Evolutionary conservation across 345 rosid genomes (phyloP), one percentile per base, ranked within the genome.

Genomic region (Salix suchowensis): DNA sequence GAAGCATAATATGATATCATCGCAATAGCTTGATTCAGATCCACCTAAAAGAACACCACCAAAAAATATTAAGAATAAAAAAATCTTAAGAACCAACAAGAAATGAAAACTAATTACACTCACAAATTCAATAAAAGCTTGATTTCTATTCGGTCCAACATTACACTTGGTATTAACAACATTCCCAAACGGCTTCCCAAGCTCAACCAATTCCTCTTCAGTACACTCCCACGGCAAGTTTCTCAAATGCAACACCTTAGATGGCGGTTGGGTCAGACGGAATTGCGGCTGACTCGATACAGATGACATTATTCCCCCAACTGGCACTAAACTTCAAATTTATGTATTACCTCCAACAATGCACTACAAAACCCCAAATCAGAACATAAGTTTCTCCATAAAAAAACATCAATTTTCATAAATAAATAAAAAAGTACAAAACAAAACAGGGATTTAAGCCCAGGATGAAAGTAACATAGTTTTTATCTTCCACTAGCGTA

Each of bases 221-320:
- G 97, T 88, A 84, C 99, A 96, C 77, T 94, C 99, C 99, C 99
- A 96, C 0, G 99, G 99, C 87, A 96, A 84, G 85, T 96, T 96
- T 82, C 99, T 89, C 86, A 96, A 75, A 85, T 96, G 99, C 69
- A 96, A 91, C 83, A 96, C 98, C 92, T 96, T 96, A 1, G 99
- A 94, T 2, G 99, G 99, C 2, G 99, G 97, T 54, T 96, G 99
- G 34, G 99, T 91, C 84, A 94, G 96, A 21, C 98, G 97, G 71
- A 96, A 96, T 90, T 96, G 99, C 6, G 95, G 97, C 89, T 96
- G 99, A 81, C 89, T 91, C 14, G 98, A 92, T 5, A 94, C 97
- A 67, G 99, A 96, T 52, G 99, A 88, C 99, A 96, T 96, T 81
- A 96, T 96, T 81, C 48, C 74, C 70, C 68, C 77, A 65, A 62